Conservation (phyloP, 768 basidiomycete genomes). For the Amanita subjunquillea region DNA sequence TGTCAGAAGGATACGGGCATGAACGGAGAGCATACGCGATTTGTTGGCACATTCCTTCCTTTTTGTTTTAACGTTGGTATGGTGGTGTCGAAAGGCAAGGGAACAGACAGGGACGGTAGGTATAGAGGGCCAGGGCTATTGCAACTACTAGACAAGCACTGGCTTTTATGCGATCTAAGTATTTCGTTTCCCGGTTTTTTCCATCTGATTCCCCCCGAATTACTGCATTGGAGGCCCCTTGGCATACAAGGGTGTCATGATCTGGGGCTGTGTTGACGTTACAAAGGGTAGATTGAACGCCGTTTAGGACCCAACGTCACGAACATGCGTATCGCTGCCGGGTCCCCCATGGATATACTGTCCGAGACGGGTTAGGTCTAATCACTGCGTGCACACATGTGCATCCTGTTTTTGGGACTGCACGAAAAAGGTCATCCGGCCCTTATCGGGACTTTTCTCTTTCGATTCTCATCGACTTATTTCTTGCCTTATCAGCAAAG, state of each 20-base stretch:
- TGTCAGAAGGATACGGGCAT: slow-evolving; percentile 2
- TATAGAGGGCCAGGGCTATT: neutral
- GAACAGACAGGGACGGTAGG: neutral
- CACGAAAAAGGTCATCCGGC: neutral
- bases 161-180: neutral
- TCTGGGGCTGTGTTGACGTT: neutral
- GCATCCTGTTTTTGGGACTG: neutral
- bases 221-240: neutral
- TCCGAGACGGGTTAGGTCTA: neutral
- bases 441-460: neutral
- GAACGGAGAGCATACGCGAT: slow-evolving; percentile 48
- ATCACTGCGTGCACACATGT: neutral
- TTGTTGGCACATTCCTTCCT: slow-evolving; percentile 55
- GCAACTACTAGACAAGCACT: neutral
- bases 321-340: neutral
- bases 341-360: neutral
- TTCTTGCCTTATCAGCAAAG: neutral
- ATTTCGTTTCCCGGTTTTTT: neutral
- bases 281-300: neutral
- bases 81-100: no score
- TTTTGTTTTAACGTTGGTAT: neutral
- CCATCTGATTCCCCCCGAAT: no score
- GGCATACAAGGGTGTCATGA: neutral
- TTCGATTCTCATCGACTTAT: neutral
- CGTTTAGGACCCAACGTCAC: neutral